Evolutionary conservation across 2,329 filamentous ascomycete species (phyloP), one percentile per base, ranked within the genome.

Genomic region (Nemania sp.): DNA sequence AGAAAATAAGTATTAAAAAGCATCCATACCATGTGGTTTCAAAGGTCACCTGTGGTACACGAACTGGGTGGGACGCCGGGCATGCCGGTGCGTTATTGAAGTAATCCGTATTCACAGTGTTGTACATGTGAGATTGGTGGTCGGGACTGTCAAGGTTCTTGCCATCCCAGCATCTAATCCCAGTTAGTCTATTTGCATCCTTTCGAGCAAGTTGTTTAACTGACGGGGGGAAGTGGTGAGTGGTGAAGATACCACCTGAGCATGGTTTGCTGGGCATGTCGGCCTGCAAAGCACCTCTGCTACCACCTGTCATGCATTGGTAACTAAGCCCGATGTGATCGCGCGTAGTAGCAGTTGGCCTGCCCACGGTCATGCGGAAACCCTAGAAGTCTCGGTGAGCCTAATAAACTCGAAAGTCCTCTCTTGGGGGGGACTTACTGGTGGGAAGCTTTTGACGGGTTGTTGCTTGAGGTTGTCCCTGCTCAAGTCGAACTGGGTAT

Each of bases 341-440:
- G 73, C 5, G 56, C 26, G 59, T 29, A 20, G 38, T 68, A 5
- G 69, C 43, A 10, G 70, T 74, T 27, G 74, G 74, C 49, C 73
- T 79, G 54, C 81, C 81, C 22, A 82, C 77, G 10, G 79, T 78
- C 81, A 83, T 83, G 54, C 81, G 79, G 72, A 83, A 83, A 13
- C 81, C 80, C 78, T 80, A 4, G 13, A 38, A 1, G 1, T 5
- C 5, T 59, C 5, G 56, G 24, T 51, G 26, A 29, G 22, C 3
- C 2, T 5, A 13, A 47, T 5, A 5, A 27, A 5, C 2, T 18
- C 3, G 10, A 7, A 20, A n/a, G 0, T n/a, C 13, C 26, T 18
- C 1, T 22, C n/a, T 5, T 5, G 29, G 2, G n/a, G n/a, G n/a
- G 10, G 11, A n/a, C 2, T 69, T 70, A 80, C 79, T 13, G 80